Conservation (phyloP, 345 rosid species). For the Fremontodendron californicum region DNA sequence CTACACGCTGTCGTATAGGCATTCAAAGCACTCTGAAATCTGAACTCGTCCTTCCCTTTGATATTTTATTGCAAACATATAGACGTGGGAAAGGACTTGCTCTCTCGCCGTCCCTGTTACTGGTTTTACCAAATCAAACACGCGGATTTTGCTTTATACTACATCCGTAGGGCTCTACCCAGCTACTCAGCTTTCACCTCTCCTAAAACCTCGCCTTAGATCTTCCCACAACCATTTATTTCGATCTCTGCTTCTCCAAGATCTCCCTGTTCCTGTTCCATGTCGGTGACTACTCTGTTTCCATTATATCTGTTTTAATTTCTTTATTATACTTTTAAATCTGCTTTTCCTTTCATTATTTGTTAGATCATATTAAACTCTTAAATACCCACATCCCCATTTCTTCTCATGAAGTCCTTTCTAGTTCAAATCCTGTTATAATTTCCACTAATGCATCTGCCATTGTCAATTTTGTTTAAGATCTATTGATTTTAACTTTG, state of each 20-base stretch:
- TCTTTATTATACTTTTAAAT: not conserved
- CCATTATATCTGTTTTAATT: not conserved
- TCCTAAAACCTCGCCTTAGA: too few relatives aligned
- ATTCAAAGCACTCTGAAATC: not conserved
- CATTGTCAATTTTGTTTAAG: not conserved
- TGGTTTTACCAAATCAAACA: not conserved
- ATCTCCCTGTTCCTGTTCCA: not conserved
- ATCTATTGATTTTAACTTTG: not conserved
- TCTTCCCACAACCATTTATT: not conserved
- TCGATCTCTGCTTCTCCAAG: constrained; percentile 3
- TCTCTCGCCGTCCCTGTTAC: not conserved
- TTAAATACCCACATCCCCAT: not conserved
- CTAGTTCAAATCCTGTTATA: not conserved
- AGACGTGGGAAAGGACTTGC: not conserved
- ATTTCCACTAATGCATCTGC: not conserved
- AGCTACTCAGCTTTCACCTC: too few relatives aligned
- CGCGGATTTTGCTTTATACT: not conserved
- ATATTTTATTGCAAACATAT: not conserved
- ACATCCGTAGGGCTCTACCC: not conserved
- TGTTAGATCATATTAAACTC: not conserved
- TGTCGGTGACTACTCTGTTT: constrained; percentile 10
- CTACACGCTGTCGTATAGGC: too few relatives aligned
- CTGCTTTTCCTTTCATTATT: not conserved
- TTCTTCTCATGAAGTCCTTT: not conserved
- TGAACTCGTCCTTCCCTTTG: not conserved